Percentiles rank a stretch among this genome's conserved stretches.
Conservation (phyloP, 176 grass and related monocot genomes). For the Bothriochloa decipiens region DNA sequence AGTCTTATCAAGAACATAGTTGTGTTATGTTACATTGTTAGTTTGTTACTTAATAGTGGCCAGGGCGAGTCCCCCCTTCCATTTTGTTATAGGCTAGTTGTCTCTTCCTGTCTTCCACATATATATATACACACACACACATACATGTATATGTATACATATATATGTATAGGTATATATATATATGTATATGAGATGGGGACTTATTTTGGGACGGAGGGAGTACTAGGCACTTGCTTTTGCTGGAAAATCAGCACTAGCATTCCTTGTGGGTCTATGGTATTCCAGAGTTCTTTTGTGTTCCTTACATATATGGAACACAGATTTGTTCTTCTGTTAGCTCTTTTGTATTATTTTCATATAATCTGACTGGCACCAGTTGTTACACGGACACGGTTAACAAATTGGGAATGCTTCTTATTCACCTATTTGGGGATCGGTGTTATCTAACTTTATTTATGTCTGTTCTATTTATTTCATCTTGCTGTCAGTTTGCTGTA, state of each 20-base stretch:
- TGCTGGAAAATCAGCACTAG: neutral
- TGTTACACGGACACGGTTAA: neutral
- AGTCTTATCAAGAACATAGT: neutral
- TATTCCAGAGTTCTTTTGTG: neutral
- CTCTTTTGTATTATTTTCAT: neutral
- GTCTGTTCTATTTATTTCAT: conserved; percentile 10
- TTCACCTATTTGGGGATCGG: neutral
- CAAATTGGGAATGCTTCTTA: neutral
- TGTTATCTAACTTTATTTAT: neutral
- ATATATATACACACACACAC: no score
- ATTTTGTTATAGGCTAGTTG: neutral
- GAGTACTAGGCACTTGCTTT: neutral
- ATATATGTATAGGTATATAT: no score
- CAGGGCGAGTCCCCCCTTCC: neutral
- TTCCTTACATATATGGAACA: neutral
- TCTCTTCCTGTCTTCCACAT: neutral
- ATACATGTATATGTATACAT: no score
- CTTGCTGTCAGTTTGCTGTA: neutral
- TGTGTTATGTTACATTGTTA: neutral
- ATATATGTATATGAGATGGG: neutral
- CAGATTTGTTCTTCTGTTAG: neutral
- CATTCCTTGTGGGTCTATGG: neutral
- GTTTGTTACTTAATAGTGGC: neutral
- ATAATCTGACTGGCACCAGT: neutral
- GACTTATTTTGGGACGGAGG: no score